phyloP scores from a whole-genome alignment of 1,284 basidiomycete genomes.

The Porodaedalea pini region DNA sequence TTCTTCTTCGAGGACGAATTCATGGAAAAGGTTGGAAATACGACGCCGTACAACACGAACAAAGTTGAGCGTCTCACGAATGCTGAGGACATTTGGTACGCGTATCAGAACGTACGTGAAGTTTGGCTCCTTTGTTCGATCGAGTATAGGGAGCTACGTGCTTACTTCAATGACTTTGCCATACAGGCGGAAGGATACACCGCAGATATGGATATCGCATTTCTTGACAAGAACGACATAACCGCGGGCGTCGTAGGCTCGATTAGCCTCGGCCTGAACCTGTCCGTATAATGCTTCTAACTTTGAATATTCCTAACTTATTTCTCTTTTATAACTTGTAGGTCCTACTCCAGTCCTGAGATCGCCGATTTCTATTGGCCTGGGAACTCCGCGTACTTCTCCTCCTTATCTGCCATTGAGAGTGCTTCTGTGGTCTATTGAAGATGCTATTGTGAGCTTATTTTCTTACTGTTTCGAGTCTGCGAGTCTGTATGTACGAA shows the following conservation, averaged over 20 bases:
- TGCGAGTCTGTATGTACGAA: too few relatives aligned
- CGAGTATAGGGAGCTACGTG: not conserved
- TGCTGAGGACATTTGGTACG: slow-evolving; percentile 7
- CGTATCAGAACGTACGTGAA: slow-evolving; percentile 9
- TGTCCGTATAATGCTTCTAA: not conserved
- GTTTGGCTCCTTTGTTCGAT: not conserved
- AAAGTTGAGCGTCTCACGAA: slow-evolving; percentile 9
- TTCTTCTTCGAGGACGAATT: slow-evolving; percentile 15
- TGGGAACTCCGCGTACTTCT: not conserved
- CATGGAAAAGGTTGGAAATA: slow-evolving; percentile 13
- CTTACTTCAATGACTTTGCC: not conserved
- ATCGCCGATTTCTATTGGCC: slow-evolving; percentile 4
- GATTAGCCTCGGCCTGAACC: slow-evolving; percentile 8
- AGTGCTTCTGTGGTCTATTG: not conserved
- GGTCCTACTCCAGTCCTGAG: slow-evolving; percentile 11
- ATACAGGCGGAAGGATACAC: slow-evolving; percentile 4
- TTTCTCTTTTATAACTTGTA: not conserved
- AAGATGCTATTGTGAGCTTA: too few relatives aligned
- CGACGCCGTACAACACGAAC: slow-evolving; percentile 15
- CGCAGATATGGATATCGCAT: slow-evolving; percentile 9
- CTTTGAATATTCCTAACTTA: not conserved
- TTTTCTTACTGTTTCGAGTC: too few relatives aligned
- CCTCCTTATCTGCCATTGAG: not conserved
- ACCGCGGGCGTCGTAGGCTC: slow-evolving; percentile 8
- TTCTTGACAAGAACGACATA: not conserved